phyloP scores from a whole-genome alignment of 2,329 filamentous ascomycete species.

The Knoxdaviesia capensis region DNA sequence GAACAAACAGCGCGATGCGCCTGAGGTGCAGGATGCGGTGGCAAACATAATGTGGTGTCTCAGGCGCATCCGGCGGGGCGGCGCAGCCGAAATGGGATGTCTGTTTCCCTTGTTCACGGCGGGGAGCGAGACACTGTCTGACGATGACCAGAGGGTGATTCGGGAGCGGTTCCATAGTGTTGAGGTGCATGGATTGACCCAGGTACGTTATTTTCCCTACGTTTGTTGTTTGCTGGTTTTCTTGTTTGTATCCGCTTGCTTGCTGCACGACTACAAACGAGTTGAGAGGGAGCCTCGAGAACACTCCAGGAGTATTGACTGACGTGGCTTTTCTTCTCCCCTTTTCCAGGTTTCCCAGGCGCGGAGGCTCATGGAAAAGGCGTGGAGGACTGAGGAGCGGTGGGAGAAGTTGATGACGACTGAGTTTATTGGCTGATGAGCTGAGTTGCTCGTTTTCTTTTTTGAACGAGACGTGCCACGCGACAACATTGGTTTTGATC shows the following conservation, averaged over 20 bases:
- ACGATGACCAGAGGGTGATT: constrained; percentile 35
- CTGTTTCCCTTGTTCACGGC: constrained; percentile 72
- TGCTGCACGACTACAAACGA: background rate
- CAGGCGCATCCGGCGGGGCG: constrained; percentile 39
- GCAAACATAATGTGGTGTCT: constrained; percentile 42
- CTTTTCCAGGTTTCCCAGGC: constrained; percentile 31
- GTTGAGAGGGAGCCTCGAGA: background rate
- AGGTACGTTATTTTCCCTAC: constrained; percentile 25
- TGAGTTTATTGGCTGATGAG: constrained; percentile 43
- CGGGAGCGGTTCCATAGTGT: constrained; percentile 44
- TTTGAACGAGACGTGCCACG: no score
- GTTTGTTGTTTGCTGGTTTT: background rate
- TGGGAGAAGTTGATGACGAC: constrained; percentile 49
- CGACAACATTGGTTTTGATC: no score
- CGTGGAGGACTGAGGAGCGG: constrained; percentile 45
- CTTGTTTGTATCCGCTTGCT: background rate
- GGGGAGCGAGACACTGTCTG: constrained; percentile 48
- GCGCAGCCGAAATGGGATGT: constrained; percentile 53
- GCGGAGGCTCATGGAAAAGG: constrained; percentile 42
- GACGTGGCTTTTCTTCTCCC: background rate
- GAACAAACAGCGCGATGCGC: constrained; percentile 33
- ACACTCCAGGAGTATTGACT: constrained; percentile 5
- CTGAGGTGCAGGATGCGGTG: constrained; percentile 42
- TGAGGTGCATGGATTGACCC: constrained; percentile 57
- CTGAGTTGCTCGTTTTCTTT: no score